Evolutionary conservation across 345 rosid species (phyloP).

Genomic region (Noccaea caerulescens): DNA sequence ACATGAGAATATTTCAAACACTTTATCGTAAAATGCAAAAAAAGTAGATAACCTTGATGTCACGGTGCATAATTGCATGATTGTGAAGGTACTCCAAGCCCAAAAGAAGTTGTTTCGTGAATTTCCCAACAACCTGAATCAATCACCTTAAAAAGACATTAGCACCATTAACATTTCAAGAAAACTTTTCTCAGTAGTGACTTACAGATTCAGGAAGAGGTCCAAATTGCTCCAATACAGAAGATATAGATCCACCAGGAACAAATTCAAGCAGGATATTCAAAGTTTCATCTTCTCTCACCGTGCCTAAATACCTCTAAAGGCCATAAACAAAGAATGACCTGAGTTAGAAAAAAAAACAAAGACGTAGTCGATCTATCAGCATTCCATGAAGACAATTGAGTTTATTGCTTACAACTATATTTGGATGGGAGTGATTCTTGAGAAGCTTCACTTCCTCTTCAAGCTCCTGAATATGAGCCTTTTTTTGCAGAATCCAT

Average conservation of each 20-base stretch:
- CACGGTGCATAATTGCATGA: constrained; percentile 90
- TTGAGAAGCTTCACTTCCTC: constrained; percentile 91
- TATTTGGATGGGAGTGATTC: constrained; percentile 87
- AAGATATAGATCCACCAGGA: constrained; percentile 91
- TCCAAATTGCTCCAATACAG: constrained; percentile 88
- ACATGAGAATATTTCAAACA: not conserved
- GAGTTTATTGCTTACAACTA: constrained; percentile 61
- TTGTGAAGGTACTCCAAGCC: constrained; percentile 86
- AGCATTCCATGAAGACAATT: not conserved
- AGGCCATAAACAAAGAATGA: constrained; percentile 1
- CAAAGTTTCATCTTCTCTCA: constrained; percentile 79
- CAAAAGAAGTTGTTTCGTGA: constrained; percentile 70
- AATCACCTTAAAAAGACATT: constrained; percentile 5
- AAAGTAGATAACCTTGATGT: constrained; percentile 65
- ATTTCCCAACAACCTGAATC: constrained; percentile 72
- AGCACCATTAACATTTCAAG: not conserved
- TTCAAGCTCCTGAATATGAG: constrained; percentile 81
- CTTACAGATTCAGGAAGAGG: constrained; percentile 88
- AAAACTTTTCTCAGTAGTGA: constrained; percentile 24
- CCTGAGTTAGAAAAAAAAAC: constrained; percentile 30
- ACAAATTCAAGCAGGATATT: constrained; percentile 84
- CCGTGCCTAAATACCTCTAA: constrained; percentile 87
- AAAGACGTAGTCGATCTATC: not conserved
- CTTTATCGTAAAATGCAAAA: not conserved
- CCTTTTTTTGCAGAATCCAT: constrained; percentile 44